Base-by-base conservation (phyloP, 2,329 filamentous ascomycete species). In the Phyllosticta citriasiana region DNA sequence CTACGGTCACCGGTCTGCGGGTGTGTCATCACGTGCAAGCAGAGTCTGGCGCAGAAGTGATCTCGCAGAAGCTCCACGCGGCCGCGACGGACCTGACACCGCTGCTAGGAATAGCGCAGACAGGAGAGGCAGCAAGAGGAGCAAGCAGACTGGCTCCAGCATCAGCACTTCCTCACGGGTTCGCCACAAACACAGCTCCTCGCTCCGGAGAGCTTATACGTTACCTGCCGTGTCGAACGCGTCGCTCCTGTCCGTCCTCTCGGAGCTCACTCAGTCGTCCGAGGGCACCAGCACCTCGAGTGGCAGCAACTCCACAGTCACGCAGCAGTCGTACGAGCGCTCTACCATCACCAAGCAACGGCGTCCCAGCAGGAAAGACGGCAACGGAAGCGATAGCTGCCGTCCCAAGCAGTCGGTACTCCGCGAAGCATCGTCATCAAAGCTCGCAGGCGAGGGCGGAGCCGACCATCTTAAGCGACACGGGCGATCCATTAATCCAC, bases 221-320 rank as follows among this genome's bases (percentile, higher is more conserved):
- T 66, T 70, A 54, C 63, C 64, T 3, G 66, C 67, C 54, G 60
- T 75, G 47, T 71, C 73, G 35, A 77, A 76, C 57, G 70, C 73
- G 6, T 79, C 77, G 4, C 64, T 77, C 33, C 65, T 74, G 52
- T 79, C 77, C 1, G 70, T 78, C 2, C 63, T 75, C 9, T 77
- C 77, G 25, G 72, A 69, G 57, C 64, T 76, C 53, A 78, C 76
- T 2, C 72, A 73, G 57, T 68, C 69, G 9, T 77, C 77, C 14
- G 72, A 40, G 33, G 16, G 33, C 33, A 40, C 33, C 33, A 40
- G 68, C 57, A 68, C 68, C 16, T 78, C 76, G 1, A 77, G 73
- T 64, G 76, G 72, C n/a, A 79, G 77, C 66, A 76, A 72, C 60
- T 77, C 76, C 1, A 79, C 78, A 3, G 71, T 78, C 12, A 79